Base-by-base conservation (phyloP, 106 monocot genomes). In the Dendrobium catenatum region DNA sequence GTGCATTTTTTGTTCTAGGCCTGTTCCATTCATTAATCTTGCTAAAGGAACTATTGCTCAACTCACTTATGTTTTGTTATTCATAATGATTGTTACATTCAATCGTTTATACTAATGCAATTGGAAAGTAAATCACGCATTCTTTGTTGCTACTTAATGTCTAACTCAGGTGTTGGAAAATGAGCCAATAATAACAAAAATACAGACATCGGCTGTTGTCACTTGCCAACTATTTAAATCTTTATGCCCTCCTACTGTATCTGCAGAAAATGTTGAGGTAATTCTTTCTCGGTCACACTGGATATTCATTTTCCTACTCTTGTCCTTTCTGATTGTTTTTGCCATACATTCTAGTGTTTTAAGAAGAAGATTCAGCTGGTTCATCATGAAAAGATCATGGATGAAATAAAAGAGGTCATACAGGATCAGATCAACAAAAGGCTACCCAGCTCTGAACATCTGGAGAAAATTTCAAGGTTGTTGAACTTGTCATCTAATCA, bases 401-500 rank as follows among this genome's bases (percentile, higher is more conserved):
- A 42, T 77, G 42, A 76, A 46, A 89, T 98, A 80, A 82, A 83
- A 79, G 91, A 90, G 72, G 84, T 87, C 33, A 88, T 90, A 67
- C 82, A 33, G 77, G 84, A 89, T 86, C 87, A 89, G 77, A 79
- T 80, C 67, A 85, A 83, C 68, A 90, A 87, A 78, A 49, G 15
- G 43, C 27, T 67, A 3, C 87, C 85, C 70, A 64, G 72, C 8
- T 44, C 91, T 51, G 91, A 91, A 61, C 31, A 80, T 75, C 79
- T 95, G 70, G 78, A 68, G 55, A 81, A 86, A 68, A 84, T 91
- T 61, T 80, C 83, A 61, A 76, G 80, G 20, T 85, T 77, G 77
- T 80, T 99, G 46, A 85, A 84, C 78, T 88, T 99, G 79, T 85
- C 80, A 66, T 87, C 93, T 29, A 93, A 95, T 84, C 78, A 84